These are phyloP conservation scores for Wallacemonas collosoma DNA, from an alignment of 208 protist genomes.

Conservation along the genomic window DNA sequence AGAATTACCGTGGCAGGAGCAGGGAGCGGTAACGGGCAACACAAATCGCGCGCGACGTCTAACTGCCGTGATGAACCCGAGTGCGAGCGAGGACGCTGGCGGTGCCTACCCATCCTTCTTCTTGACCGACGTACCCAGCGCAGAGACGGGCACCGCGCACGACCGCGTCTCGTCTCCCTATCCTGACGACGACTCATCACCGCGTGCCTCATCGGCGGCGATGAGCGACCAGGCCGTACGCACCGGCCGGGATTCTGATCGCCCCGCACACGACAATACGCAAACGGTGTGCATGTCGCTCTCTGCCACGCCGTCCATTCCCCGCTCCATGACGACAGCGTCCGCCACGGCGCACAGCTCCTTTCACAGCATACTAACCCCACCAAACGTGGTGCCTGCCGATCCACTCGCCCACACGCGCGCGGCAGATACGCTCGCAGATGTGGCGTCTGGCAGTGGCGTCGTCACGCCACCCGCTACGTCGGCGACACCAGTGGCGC, in stretches of 20 bases:
- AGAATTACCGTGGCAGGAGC: neutral
- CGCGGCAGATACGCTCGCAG: neutral
- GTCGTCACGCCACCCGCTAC: too few relatives aligned
- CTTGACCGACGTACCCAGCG: constrained; percentile 3
- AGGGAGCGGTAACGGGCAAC: neutral
- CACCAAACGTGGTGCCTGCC: neutral
- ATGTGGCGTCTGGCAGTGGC: too few relatives aligned
- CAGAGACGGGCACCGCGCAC: too few relatives aligned
- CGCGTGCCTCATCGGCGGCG: too few relatives aligned
- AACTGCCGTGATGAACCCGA: constrained; percentile 3
- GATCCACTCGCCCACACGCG: neutral
- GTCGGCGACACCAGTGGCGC: too few relatives aligned
- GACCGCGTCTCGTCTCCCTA: too few relatives aligned
- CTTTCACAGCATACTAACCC: neutral
- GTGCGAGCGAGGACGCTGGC: neutral
- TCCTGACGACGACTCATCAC: too few relatives aligned
- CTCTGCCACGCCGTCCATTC: neutral
- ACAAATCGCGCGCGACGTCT: neutral
- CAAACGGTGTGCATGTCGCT: too few relatives aligned
- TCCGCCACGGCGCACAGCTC: neutral
- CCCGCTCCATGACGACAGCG: neutral
- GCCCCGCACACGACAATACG: neutral
- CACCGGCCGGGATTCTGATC: neutral
- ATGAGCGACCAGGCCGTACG: neutral
- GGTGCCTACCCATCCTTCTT: constrained; percentile 4